Evolutionary conservation across 805 yeast species (phyloP), one percentile per base, ranked within the genome.

Genomic region (Yamadazyma tumulicola): DNA sequence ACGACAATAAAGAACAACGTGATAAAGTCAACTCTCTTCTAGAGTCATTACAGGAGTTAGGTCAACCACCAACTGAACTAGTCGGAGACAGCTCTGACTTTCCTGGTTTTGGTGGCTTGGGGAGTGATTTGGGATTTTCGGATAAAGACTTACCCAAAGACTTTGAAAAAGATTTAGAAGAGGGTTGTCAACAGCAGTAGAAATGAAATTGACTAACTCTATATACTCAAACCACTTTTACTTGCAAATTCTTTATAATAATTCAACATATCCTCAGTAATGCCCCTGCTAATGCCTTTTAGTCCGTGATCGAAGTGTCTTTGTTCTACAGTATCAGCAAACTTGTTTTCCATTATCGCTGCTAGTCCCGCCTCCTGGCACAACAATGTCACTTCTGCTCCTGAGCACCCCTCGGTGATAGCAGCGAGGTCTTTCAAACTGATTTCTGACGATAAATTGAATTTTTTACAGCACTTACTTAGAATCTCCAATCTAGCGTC

Each of bases 311-410:
- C 79, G 48, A 87, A 88, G 55, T 93, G 96, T 20, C 65, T 64
- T 40, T 65, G 67, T n/a, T 59, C 56, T 0, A 89, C 94, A 5
- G 47, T 45, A 1, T 51, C 50, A 6, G 84, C 72, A 4, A 76
- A 62, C 5, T 72, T 57, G 42, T 84, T 62, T 46, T 86, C 96
- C 81, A 86, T 87, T 38, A 93, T 79, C 0, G 97, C 96, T n/a
- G 84, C 77, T 9, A 93, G 62, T 2, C 98, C 98, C 0, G 97
- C 96, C 57, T 91, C 97, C 56, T 89, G 97, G 49, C 96, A 86
- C 14, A 91, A 57, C 14, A 88, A 69, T 0, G 89, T 95, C 24
- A 93, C 85, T 57, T 93, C 98, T 0, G 97, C 96, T 23, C 99
- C 99, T 0, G 97, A 88, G 51, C 95, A 88, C 0, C 98, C 97